Percentiles rank a stretch among this genome's conserved stretches.
Evolutionary conservation across 225 moss, liverwort and hornwort genomes (phyloP).

Genomic region (Bryoerythrophyllum caledonicum): DNA sequence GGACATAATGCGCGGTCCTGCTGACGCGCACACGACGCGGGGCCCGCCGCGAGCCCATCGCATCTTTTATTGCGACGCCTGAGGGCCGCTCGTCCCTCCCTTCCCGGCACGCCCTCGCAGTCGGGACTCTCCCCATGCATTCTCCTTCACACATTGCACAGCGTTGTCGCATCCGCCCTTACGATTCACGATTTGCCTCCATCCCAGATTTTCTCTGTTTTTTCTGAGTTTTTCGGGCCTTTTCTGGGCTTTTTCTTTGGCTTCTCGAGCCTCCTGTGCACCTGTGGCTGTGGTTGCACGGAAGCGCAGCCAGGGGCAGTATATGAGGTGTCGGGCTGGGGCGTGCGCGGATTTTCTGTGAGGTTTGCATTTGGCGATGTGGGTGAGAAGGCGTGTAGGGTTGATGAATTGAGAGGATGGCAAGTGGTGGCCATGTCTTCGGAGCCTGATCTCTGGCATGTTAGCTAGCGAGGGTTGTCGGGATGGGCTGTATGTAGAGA

Average conservation of each 20-base stretch:
- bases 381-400: no score
- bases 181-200: no score
- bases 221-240: neutral
- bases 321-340: neutral
- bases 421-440: no score
- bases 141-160: no score
- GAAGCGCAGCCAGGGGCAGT: neutral
- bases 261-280: neutral
- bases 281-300: slow-evolving; percentile 28
- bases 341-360: neutral
- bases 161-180: neutral
- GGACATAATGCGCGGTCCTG: no score
- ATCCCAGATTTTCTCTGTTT: neutral
- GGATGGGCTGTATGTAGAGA: no score
- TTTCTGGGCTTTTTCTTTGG: neutral
- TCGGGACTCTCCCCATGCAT: no score
- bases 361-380: neutral
- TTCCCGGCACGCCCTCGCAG: no score
- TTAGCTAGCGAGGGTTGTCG: no score
- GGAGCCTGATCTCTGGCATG: no score
- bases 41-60: neutral
- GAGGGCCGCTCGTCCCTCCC: neutral
- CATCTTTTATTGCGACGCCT: neutral
- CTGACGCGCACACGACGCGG: neutral
- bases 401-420: no score